These are phyloP conservation scores for Fusarium napiforme DNA, from an alignment of 2,329 filamentous ascomycete species.

Conservation along the genomic window DNA sequence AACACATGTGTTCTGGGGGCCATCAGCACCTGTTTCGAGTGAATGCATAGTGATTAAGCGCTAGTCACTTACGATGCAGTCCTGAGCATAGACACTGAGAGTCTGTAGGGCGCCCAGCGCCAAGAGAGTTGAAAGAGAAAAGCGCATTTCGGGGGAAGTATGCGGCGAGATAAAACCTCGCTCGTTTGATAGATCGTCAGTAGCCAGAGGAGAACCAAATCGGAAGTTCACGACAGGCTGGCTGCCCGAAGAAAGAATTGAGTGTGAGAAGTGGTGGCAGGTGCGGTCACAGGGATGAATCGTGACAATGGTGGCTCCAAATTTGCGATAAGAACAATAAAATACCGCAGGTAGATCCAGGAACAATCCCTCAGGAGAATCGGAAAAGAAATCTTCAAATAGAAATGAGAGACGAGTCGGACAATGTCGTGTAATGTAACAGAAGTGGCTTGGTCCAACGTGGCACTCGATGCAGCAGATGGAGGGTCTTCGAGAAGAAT, in stretches of 20 bases:
- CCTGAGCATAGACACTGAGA: slow-evolving; percentile 41
- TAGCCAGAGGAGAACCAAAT: neutral
- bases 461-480: slow-evolving; percentile 38
- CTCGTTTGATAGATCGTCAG: slow-evolving; percentile 2
- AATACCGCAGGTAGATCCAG: slow-evolving; percentile 14
- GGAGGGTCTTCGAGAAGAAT: slow-evolving; percentile 36
- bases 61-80: slow-evolving; percentile 48
- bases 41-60: neutral
- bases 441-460: slow-evolving; percentile 32
- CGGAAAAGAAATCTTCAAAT: slow-evolving; percentile 24
- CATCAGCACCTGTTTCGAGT: slow-evolving; percentile 17
- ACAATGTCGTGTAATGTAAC: slow-evolving; percentile 23
- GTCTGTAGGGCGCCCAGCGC: slow-evolving; percentile 45
- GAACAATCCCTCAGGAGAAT: neutral
- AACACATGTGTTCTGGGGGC: slow-evolving; percentile 27
- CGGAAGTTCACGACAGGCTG: neutral
- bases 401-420: slow-evolving; percentile 23
- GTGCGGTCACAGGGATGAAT: neutral
- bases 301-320: neutral
- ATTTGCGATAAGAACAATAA: slow-evolving; percentile 12
- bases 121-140: slow-evolving; percentile 44
- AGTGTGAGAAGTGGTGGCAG: neutral
- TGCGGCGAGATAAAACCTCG: slow-evolving; percentile 3
- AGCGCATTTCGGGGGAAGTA: slow-evolving; percentile 40
- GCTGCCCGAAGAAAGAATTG: neutral